Percentiles rank a stretch among this genome's conserved stretches.
Conservation (phyloP, 2,329 filamentous ascomycete species). For the Venturia asperata region DNA sequence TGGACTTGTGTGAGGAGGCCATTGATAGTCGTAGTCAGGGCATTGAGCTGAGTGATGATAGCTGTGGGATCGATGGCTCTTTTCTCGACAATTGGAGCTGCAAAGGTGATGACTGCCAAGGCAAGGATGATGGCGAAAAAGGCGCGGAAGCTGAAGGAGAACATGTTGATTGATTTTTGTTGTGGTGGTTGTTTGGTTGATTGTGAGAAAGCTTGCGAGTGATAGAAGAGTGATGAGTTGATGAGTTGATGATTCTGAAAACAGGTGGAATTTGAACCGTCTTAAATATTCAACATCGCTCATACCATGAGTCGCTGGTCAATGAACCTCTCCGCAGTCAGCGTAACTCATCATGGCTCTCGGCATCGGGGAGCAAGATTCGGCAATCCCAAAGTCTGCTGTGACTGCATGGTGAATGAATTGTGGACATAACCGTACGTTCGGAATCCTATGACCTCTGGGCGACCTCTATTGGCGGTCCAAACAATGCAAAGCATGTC, state of each 20-base stretch:
- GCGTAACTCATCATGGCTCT: too few species aligned
- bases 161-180: neutral
- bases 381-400: too few species aligned
- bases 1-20: neutral
- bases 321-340: neutral
- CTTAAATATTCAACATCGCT: neutral
- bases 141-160: constrained; percentile 1
- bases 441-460: too few species aligned
- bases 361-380: too few species aligned
- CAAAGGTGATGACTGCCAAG: constrained; percentile 3
- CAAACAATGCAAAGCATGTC: too few species aligned
- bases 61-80: neutral
- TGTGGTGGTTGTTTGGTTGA: neutral
- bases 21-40: neutral
- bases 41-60: neutral
- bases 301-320: neutral
- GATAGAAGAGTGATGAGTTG: constrained; percentile 9
- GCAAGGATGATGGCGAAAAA: neutral
- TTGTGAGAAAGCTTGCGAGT: neutral
- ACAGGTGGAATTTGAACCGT: neutral
- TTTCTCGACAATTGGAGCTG: constrained; percentile 4
- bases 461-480: too few species aligned
- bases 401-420: too few species aligned
- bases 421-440: too few species aligned
- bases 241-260: constrained; percentile 5